These are phyloP conservation scores for Bipolaris bicolor DNA, from an alignment of 2,329 filamentous ascomycete species.

Conservation along the genomic window DNA sequence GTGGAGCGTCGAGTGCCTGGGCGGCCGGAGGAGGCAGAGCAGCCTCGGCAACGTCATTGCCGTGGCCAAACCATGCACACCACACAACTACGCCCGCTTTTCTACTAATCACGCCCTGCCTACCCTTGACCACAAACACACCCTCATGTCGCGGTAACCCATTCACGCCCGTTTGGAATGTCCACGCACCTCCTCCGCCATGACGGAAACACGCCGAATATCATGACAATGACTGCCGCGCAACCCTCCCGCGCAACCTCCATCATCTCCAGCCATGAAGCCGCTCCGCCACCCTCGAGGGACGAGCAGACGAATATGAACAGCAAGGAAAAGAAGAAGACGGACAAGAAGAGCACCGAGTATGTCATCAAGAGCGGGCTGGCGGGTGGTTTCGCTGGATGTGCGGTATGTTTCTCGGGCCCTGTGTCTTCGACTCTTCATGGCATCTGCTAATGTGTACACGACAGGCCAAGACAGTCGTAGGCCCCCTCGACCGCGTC, in stretches of 20 bases:
- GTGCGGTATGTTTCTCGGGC: slow-evolving; percentile 66
- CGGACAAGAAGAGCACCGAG: slow-evolving; percentile 76
- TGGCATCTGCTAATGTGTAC: slow-evolving; percentile 14
- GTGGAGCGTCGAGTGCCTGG: neutral
- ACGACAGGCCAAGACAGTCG: slow-evolving; percentile 85
- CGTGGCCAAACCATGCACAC: slow-evolving; percentile 9
- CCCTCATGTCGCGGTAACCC: slow-evolving; percentile 32
- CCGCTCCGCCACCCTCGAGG: slow-evolving; percentile 52
- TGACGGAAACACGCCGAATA: slow-evolving; percentile 36
- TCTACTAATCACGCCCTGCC: slow-evolving; percentile 4
- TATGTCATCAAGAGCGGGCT: slow-evolving; percentile 84
- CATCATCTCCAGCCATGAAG: slow-evolving; percentile 56
- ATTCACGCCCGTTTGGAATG: slow-evolving; percentile 40
- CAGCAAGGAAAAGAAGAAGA: slow-evolving; percentile 45
- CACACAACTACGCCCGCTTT: slow-evolving; percentile 17
- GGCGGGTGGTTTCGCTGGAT: slow-evolving; percentile 89
- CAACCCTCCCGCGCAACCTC: slow-evolving; percentile 27
- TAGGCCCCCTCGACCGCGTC: slow-evolving; percentile 93
- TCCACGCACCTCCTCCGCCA: slow-evolving; percentile 48
- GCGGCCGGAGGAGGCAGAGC: slow-evolving; percentile 12
- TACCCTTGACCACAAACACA: neutral
- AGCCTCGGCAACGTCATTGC: slow-evolving; percentile 22
- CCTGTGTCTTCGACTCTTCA: slow-evolving; percentile 37
- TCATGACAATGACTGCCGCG: slow-evolving; percentile 44
- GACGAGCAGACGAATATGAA: slow-evolving; percentile 1